Evolutionary conservation across 257 asterid genomes (phyloP).

Genomic region (Paulownia fortunei): DNA sequence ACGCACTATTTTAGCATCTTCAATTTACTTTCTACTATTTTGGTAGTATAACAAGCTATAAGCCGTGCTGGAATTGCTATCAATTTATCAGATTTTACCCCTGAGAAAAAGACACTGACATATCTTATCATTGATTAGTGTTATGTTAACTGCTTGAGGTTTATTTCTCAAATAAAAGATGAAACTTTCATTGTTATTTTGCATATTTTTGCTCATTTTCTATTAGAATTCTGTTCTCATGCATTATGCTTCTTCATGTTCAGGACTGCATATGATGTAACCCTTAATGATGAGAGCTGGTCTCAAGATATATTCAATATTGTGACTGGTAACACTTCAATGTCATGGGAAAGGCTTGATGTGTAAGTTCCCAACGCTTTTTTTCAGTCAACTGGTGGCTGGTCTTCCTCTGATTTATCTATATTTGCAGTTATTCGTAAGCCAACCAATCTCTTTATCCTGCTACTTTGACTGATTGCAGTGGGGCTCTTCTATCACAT

Average conservation of each 20-base stretch:
- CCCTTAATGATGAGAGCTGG: constrained; percentile 64
- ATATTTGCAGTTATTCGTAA: neutral
- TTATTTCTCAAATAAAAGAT: neutral
- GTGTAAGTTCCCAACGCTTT: constrained; percentile 44
- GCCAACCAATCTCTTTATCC: neutral
- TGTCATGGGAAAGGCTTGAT: constrained; percentile 74
- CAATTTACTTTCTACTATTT: neutral
- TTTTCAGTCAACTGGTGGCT: neutral
- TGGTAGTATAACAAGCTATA: neutral
- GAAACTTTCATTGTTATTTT: neutral
- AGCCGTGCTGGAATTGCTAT: no score
- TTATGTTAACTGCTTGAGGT: no score
- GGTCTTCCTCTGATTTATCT: neutral
- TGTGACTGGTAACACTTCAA: constrained; percentile 59
- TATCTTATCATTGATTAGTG: no score
- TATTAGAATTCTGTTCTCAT: neutral
- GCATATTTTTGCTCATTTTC: neutral
- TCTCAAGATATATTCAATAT: constrained; percentile 46
- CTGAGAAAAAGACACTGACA: no score
- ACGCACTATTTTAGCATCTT: no score
- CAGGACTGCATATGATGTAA: constrained; percentile 73
- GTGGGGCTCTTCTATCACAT: constrained; percentile 59
- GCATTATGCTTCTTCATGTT: neutral
- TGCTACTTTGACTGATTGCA: constrained; percentile 33
- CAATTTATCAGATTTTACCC: no score